Percentiles rank a stretch among this genome's conserved stretches.
Evolutionary conservation across 768 basidiomycete genomes (phyloP).

Genomic region (Calocera viscosa): DNA sequence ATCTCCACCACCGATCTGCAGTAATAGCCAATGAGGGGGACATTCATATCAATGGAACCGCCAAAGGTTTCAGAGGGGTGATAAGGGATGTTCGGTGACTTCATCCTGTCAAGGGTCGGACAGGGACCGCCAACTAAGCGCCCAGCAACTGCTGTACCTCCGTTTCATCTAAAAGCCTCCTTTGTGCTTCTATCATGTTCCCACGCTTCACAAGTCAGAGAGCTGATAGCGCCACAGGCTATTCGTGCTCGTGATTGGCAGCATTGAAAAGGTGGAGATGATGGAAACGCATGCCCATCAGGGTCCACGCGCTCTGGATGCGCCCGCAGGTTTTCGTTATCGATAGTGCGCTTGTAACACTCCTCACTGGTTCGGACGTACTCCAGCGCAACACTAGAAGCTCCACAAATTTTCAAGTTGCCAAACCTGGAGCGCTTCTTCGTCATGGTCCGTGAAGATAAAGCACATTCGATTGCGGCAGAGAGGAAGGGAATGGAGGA

Average conservation of each 20-base stretch:
- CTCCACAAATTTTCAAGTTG: not conserved
- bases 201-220: not conserved
- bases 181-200: not conserved
- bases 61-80: no score
- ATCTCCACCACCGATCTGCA: no score
- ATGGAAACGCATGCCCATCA: not conserved
- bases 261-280: not conserved
- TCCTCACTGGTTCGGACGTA: not conserved
- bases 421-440: not conserved
- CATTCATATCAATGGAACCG: no score
- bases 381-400: not conserved
- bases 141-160: no score
- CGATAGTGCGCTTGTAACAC: not conserved
- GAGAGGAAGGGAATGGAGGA: not conserved
- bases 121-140: no score
- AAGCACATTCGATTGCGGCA: not conserved
- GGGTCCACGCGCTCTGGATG: not conserved
- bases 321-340: not conserved
- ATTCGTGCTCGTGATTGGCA: not conserved
- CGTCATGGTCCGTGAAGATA: not conserved
- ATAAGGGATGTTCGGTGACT: no score
- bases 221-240: not conserved
- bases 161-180: not conserved
- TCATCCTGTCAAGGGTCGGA: no score
- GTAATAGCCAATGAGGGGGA: no score